phyloP scores from a whole-genome alignment of 1,139 yeast species.

The Kluyveromyces sp. region DNA sequence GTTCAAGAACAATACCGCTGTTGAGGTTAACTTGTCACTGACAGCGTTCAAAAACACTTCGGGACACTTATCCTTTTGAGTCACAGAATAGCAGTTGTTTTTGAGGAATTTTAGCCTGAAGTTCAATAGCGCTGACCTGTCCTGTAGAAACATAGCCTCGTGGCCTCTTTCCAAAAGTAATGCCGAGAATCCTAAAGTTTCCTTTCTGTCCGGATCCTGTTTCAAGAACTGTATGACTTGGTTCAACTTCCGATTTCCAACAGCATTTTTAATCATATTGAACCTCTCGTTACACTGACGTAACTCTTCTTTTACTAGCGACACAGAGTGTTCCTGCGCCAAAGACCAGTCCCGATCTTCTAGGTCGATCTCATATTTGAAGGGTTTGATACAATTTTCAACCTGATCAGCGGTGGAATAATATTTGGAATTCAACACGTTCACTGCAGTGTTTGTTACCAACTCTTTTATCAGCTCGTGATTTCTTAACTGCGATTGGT shows the following conservation, averaged over 20 bases:
- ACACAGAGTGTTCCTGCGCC: slow-evolving; percentile 72
- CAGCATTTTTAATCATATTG: slow-evolving; percentile 53
- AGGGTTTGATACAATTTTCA: slow-evolving; percentile 96
- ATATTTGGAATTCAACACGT: slow-evolving; percentile 69
- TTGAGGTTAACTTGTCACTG: slow-evolving; percentile 81
- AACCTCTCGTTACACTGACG: slow-evolving; percentile 70
- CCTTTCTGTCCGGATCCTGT: slow-evolving; percentile 44
- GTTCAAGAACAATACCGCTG: slow-evolving; percentile 86
- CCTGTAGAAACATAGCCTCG: slow-evolving; percentile 75
- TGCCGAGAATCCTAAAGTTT: slow-evolving; percentile 71
- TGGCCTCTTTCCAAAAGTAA: slow-evolving; percentile 68
- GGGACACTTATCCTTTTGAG: slow-evolving; percentile 85
- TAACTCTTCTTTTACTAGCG: slow-evolving; percentile 73
- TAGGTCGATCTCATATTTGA: slow-evolving; percentile 91
- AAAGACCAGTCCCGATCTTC: slow-evolving; percentile 91
- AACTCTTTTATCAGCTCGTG: slow-evolving; percentile 82
- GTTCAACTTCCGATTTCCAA: slow-evolving; percentile 76
- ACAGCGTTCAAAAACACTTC: slow-evolving; percentile 91
- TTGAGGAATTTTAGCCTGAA: slow-evolving; percentile 74
- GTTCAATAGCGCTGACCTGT: slow-evolving; percentile 63
- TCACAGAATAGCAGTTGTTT: slow-evolving; percentile 68
- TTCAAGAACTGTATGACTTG: slow-evolving; percentile 77
- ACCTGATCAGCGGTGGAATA: slow-evolving; percentile 97
- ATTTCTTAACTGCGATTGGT: slow-evolving; percentile 62
- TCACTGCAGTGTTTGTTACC: slow-evolving; percentile 77